Evolutionary conservation across 2,329 filamentous ascomycete species (phyloP), one percentile per base, ranked within the genome.

Genomic region (Hypoxylon sp.): DNA sequence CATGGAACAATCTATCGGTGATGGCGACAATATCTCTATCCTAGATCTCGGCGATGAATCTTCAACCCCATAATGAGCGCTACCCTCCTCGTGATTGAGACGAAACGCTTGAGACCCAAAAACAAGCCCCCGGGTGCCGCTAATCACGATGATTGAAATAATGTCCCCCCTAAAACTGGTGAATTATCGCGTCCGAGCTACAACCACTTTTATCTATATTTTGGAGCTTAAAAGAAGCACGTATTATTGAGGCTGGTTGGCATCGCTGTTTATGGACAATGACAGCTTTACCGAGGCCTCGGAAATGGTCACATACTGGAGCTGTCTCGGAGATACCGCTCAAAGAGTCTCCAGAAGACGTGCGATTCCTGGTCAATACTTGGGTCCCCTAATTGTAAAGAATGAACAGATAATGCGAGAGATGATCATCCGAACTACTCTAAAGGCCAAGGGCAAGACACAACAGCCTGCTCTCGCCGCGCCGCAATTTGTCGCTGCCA

Each of bases 311-410:
- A 52, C 53, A 47, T 59, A 27, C 55, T 63, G 54, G 59, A 52
- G 45, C 56, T 61, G 32, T 19, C 14, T 63, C 63, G 66, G 66
- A 59, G 56, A 66, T 64, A 67, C 63, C 53, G 57, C n/a, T 11
- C 27, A 53, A 21, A 37, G 16, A 12, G 41, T 30, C 25, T 57
- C 9, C 3, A 30, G 47, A 53, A 41, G 43, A 58, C 39, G 30
- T 51, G 25, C 37, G 48, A 29, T 47, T 43, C 32, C 67, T 21
- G 32, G 23, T 37, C 34, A 29, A 57, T 47, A 56, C 21, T 39
- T 59, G 21, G 16, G 43, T 25, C 21, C n/a, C 30, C 58, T 21
- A 61, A 58, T 47, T 62, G 52, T 16, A 43, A 43, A 29, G 45
- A 48, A 30, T 52, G 25, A 43, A 52, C 16, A 39, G 37, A 30